Base-by-base conservation (phyloP, 2,329 filamentous ascomycete genomes). In the Fusarium sp. region DNA sequence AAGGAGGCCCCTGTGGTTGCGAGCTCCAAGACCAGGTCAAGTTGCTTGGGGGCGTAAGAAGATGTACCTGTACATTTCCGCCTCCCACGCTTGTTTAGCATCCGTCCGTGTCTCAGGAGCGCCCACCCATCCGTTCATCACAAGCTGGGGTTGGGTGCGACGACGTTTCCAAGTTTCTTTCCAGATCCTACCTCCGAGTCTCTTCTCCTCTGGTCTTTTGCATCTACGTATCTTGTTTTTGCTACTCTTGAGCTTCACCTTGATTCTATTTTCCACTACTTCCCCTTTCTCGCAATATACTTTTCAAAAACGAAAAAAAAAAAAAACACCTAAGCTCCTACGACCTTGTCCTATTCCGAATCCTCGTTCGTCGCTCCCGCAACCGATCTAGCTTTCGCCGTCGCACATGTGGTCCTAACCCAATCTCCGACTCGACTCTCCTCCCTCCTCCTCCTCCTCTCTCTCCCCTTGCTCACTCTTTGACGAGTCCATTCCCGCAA, bases 371-470 rank as follows among this genome's bases (percentile, higher is more conserved):
- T 75, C 76, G 67, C 73, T 73, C 64, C 69, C 76, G 65, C 73
- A 77, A 73, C 67, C 70, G 42, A 59, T 59, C 29, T 47, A 52
- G 47, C 57, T 31, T 76, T 62, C 40, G 40, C 57, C 60, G 64
- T 73, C 67, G 65, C 76, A 77, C 76, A 78, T 78, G 76, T 76
- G 72, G 74, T 76, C 74, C 60, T 77, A 69, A 78, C 58, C 64
- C 54, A 50, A 54, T 65, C 60, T 74, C 57, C 71, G 31, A 50
- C 38, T 67, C 72, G 61, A 70, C 38, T 60, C 64, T 61, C 47
- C 57, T 60, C 61, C 62, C 47, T 54, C 42, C 38, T 50, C 35
- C 61, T 63, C 65, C 9, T 57, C 37, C 54, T 42, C 52, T 52
- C 45, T 14, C 50, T 35, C 47, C 14, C 18, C 52, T 70, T 54